These are phyloP conservation scores for Peribolospora kevripleyi DNA, from an alignment of 768 basidiomycete species.

Conservation along the genomic window DNA sequence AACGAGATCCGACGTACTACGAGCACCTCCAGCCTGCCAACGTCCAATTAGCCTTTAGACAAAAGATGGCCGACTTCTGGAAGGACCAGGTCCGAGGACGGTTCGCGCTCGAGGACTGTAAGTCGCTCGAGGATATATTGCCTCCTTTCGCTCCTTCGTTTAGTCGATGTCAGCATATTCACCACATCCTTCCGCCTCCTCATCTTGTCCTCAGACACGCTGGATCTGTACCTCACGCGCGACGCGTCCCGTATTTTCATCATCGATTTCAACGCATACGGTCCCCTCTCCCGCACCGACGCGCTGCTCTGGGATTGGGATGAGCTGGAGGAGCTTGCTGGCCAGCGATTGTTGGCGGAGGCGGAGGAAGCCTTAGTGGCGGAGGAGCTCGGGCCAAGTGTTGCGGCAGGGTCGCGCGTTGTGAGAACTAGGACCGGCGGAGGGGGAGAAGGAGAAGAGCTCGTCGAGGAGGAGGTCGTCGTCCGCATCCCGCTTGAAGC, in stretches of 20 bases:
- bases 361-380: neutral
- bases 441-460: too few relatives aligned
- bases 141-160: neutral
- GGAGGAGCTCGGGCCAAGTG: conserved; percentile 1
- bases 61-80: conserved; percentile 40
- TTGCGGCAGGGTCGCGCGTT: too few relatives aligned
- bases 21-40: conserved; percentile 47
- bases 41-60: conserved; percentile 31
- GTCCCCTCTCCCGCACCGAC: conserved; percentile 44
- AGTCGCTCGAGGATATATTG: conserved; percentile 13
- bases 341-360: too few relatives aligned
- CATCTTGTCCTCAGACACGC: conserved; percentile 31
- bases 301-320: conserved; percentile 62
- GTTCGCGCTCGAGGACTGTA: conserved; percentile 47
- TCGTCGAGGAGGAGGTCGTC: too few relatives aligned
- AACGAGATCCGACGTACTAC: conserved; percentile 64
- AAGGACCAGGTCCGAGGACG: conserved; percentile 34
- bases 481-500: too few relatives aligned
- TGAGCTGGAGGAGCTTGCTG: conserved; percentile 32
- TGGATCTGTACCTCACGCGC: conserved; percentile 69
- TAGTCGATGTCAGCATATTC: neutral
- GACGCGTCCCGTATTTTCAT: conserved; percentile 52
- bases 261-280: conserved; percentile 77
- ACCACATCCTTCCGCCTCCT: neutral
- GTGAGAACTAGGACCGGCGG: too few relatives aligned